These are phyloP conservation scores for Cudoniella acicularis DNA, from an alignment of 495 filamentous ascomycete species.

Conservation along the genomic window DNA sequence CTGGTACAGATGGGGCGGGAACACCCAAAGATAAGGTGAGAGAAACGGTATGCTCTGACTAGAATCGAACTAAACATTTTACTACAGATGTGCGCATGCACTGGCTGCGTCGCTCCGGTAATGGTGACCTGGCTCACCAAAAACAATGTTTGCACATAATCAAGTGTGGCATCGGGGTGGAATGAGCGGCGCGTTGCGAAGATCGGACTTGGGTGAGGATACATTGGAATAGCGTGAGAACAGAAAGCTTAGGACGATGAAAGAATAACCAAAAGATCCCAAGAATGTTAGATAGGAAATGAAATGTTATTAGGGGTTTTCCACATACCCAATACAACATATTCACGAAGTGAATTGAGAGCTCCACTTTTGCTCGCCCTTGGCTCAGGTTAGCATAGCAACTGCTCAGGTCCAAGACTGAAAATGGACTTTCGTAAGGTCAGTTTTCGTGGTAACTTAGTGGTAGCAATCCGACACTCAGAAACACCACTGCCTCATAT, in stretches of 20 bases:
- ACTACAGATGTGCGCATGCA: constrained; percentile 8
- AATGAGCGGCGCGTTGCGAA: background rate
- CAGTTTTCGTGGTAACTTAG: no score
- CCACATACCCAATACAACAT: no score
- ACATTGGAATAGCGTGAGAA: background rate
- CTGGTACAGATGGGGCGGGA: constrained; percentile 3
- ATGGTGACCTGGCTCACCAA: constrained; percentile 2
- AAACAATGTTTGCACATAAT: constrained; percentile 9
- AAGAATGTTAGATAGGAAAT: background rate
- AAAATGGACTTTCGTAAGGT: no score
- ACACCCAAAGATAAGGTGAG: constrained; percentile 8
- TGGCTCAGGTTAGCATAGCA: no score
- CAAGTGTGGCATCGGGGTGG: background rate
- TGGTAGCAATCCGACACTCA: no score
- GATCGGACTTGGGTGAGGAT: background rate
- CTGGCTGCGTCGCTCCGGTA: constrained; percentile 7
- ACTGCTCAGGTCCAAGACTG: no score
- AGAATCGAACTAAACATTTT: background rate
- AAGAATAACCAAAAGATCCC: background rate
- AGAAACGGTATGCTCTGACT: background rate
- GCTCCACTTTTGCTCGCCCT: no score
- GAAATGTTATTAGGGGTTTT: background rate
- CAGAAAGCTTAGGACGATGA: background rate
- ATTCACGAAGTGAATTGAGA: no score
- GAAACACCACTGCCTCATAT: no score